A percentile compares a stretch with the other conserved stretches of the same genome.
Evolutionary conservation across 2,329 filamentous ascomycete species (phyloP).

Genomic region (Sarocladium brachiariae): DNA sequence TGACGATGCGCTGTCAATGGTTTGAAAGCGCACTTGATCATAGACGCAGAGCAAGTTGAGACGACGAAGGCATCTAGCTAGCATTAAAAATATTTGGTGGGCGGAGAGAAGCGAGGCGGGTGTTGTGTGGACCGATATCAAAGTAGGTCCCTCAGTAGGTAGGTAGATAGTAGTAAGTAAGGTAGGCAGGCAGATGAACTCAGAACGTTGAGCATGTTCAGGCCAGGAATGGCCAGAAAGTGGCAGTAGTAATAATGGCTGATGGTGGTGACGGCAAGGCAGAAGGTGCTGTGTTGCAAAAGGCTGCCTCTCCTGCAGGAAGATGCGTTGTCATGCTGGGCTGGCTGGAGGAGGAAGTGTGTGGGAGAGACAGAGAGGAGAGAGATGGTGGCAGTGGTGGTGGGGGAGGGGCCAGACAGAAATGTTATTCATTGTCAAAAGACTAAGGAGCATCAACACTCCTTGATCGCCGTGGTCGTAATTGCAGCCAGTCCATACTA

Average conservation of each 20-base stretch:
- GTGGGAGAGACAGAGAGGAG: neutral
- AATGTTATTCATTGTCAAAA: constrained; percentile 1
- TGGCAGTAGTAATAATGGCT: neutral
- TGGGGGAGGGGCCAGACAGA: neutral
- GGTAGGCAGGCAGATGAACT: neutral
- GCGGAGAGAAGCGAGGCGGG: too few relatives aligned
- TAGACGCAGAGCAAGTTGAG: neutral
- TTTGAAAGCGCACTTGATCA: constrained; percentile 18
- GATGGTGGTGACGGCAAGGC: neutral
- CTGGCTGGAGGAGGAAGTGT: neutral
- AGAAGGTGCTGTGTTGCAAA: neutral
- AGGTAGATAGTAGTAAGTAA: too few relatives aligned
- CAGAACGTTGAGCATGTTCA: neutral
- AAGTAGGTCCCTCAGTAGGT: too few relatives aligned
- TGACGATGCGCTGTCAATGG: constrained; percentile 47
- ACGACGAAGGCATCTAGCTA: neutral
- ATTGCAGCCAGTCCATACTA: too few relatives aligned
- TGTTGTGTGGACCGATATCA: too few relatives aligned
- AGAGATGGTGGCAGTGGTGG: too few relatives aligned
- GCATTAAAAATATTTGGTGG: too few relatives aligned
- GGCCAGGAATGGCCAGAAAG: neutral
- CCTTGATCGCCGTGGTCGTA: too few relatives aligned
- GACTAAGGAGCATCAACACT: too few relatives aligned
- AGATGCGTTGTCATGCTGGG: constrained; percentile 3
- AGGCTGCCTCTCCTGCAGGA: neutral